Evolutionary conservation across 371 early-diverging fungal genomes (phyloP), one percentile per base, ranked within the genome.

Genomic region (Apophysomyces sp.): DNA sequence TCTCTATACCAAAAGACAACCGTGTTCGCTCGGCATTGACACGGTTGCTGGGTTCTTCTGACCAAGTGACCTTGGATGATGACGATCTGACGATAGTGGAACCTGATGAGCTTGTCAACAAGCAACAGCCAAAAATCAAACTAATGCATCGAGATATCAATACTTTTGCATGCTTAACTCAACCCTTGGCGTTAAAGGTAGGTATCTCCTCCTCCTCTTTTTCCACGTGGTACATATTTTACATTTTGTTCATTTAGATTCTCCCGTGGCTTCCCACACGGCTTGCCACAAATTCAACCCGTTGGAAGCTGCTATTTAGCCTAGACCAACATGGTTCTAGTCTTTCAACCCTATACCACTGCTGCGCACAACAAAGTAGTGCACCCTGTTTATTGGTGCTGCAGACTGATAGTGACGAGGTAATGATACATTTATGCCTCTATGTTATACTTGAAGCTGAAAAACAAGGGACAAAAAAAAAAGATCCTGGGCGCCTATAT

Each of bases 241-340:
- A 21, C 24, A 16, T 21, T 16, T 21, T 18, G 27, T 18, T 18
- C 24, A 18, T 11, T 7, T 44, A 44, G 49, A 44, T 44, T 44
- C 49, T 44, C 24, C 49, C 49, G 11, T 21, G 27, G 49, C 49
- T 44, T 44, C 49, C 49, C 4, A 44, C 16, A 21, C 49, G 49
- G 9, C n/a, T 44, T 18, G 16, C 27, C 21, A 4, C 9, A 18
- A 44, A 44, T 44, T 16, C 49, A 16, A 21, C 16, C 49, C 49
- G 49, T 44, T 76, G 77, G 77, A 55, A 62, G 15, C 62, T 76
- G 26, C 26, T 76, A 15, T 76, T 73, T 44, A 76, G 77, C 39
- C 54, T 73, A 16, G 77, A 76, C 59, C 73, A 73, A 52, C 77
- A 76, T 65, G 77, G 77, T 2, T 67, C 69, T 15, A 76, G 77